phyloP scores from a whole-genome alignment of 2,329 filamentous ascomycete species.

The Chrysosphaeria jannelii region DNA sequence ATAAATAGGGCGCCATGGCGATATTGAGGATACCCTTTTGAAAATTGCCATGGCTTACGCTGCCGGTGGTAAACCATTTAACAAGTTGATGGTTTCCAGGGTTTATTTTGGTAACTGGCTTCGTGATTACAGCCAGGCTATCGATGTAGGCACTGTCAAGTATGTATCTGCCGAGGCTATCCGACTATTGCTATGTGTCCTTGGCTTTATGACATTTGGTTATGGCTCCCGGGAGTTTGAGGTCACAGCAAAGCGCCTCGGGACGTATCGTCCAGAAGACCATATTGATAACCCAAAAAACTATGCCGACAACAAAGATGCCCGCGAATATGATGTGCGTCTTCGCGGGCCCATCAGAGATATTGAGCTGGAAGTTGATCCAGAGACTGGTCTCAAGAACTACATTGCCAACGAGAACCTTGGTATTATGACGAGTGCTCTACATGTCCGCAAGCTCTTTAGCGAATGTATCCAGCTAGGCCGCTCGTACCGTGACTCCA shows the following conservation, averaged over 20 bases:
- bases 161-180: slow-evolving; percentile 74
- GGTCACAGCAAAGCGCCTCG: slow-evolving; percentile 48
- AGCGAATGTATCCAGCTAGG: slow-evolving; percentile 48
- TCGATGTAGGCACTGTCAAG: slow-evolving; percentile 81
- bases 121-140: slow-evolving; percentile 72
- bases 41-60: slow-evolving; percentile 31
- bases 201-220: slow-evolving; percentile 73
- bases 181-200: slow-evolving; percentile 59
- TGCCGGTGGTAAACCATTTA: slow-evolving; percentile 49
- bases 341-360: slow-evolving; percentile 57
- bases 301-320: slow-evolving; percentile 72
- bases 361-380: slow-evolving; percentile 51
- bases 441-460: slow-evolving; percentile 47
- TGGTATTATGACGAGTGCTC: slow-evolving; percentile 55
- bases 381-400: slow-evolving; percentile 54
- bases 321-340: slow-evolving; percentile 48
- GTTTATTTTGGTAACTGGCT: slow-evolving; percentile 97
- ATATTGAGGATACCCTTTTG: slow-evolving; percentile 76
- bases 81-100: slow-evolving; percentile 60
- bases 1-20: slow-evolving; percentile 68
- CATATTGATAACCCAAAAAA: slow-evolving; percentile 57
- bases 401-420: slow-evolving; percentile 70
- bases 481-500: slow-evolving; percentile 33
- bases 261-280: slow-evolving; percentile 56
- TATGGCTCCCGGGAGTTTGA: slow-evolving; percentile 65